Base-by-base conservation (phyloP, 2,329 filamentous ascomycete species). In the Colletotrichum lini region DNA sequence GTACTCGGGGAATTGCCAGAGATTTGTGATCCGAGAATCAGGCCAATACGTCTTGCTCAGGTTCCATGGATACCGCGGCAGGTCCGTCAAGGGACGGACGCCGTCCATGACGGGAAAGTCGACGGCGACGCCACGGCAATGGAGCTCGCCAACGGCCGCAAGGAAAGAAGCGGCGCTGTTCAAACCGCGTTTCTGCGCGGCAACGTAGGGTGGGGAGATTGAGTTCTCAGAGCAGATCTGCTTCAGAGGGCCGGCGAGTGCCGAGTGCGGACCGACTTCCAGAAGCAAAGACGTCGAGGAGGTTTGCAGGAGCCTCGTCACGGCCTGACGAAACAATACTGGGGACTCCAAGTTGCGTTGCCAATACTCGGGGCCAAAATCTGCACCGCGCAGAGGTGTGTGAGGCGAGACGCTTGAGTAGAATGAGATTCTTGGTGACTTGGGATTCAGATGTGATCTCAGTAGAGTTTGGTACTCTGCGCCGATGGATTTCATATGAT, bases 141-240 rank as follows among this genome's bases (percentile, higher is more conserved):
- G 70, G 4, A 73, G 60, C 50, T 68, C 66, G n/a, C 72, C 72
- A 0, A 85, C 84, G 0, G 85, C 77, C 30, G 86, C 82, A 26
- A 85, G 76, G 1, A 84, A 81, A 0, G 82, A 80, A 12, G 83
- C 80, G 1, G 85, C 84, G 1, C 85, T 84, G 57, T 87, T 81
- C 59, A 86, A 84, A n/a, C 87, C 85, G 42, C 89, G 85, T 2
- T 87, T 76, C 2, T 93, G 84, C 0, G 80, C 79, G 0, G 84
- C 81, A 3, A 79, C 77, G 63, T 87, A 87, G 1, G 80, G 79
- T 35, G 84, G 78, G 0, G 82, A 82, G 1, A 86, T 84, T 1
- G 85, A 84, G 58, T 87, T 81, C 59, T 87, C 84, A 13, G 87
- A 85, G 45, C 88, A 85, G 1, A 87, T 76, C 16, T 75, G 66